Conservation (phyloP, 176 grass and related monocot genomes). For the Phoenix dactylifera region DNA sequence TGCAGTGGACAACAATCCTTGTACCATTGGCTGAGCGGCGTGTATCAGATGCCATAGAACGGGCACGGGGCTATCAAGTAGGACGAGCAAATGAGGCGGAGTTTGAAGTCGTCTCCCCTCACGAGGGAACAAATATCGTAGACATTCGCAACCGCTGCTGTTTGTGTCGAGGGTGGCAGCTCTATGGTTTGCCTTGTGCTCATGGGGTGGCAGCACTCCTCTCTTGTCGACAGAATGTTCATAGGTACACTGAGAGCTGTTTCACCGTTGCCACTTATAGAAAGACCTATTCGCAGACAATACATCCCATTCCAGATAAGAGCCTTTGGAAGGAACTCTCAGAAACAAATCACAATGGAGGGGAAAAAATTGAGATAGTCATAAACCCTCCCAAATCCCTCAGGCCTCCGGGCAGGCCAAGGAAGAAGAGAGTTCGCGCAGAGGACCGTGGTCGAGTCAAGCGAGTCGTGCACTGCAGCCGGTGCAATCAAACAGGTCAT, state of each 20-base stretch:
- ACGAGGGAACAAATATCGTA: slow-evolving; percentile 71
- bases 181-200: slow-evolving; percentile 77
- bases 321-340: slow-evolving; percentile 57
- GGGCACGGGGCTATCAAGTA: slow-evolving; percentile 78
- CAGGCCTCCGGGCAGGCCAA: slow-evolving; percentile 57
- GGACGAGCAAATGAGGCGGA: slow-evolving; percentile 78
- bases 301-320: slow-evolving; percentile 93
- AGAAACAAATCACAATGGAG: slow-evolving; percentile 26
- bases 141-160: slow-evolving; percentile 92
- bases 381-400: slow-evolving; percentile 79
- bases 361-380: slow-evolving; percentile 31
- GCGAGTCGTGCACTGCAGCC: slow-evolving; percentile 83
- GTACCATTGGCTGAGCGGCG: slow-evolving; percentile 58
- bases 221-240: slow-evolving; percentile 90
- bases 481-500: slow-evolving; percentile 95
- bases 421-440: slow-evolving; percentile 63
- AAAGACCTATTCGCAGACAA: slow-evolving; percentile 89
- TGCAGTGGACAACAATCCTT: slow-evolving; percentile 81
- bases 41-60: slow-evolving; percentile 82
- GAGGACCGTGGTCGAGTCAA: slow-evolving; percentile 73
- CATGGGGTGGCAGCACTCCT: slow-evolving; percentile 87
- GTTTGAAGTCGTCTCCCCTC: slow-evolving; percentile 80
- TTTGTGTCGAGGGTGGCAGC: slow-evolving; percentile 90
- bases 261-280: slow-evolving; percentile 80
- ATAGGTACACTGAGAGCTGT: slow-evolving; percentile 88